A percentile compares a stretch with the other conserved stretches of the same genome.
Evolutionary conservation across 257 asterid genomes (phyloP).

Genomic region (Jacaranda mimosifolia): DNA sequence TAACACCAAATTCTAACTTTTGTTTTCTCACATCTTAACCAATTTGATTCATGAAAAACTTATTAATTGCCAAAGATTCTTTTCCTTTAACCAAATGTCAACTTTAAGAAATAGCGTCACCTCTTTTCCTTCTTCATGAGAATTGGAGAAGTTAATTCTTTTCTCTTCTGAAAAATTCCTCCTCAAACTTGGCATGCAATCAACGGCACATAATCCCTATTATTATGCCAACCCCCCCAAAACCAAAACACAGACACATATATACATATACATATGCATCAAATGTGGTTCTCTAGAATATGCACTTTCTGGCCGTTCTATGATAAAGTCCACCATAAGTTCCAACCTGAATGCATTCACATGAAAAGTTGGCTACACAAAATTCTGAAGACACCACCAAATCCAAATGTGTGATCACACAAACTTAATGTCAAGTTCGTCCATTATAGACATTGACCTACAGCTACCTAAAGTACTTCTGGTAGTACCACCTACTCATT

Average conservation of each 20-base stretch:
- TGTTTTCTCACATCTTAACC: background rate
- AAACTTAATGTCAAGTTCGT: background rate
- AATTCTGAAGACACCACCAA: background rate
- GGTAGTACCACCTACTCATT: background rate
- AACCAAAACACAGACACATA: background rate
- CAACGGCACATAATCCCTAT: background rate
- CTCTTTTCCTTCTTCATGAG: background rate
- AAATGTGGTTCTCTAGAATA: background rate
- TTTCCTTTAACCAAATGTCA: slow-evolving; percentile 3
- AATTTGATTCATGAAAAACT: background rate
- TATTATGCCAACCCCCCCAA: too few species aligned
- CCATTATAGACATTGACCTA: background rate
- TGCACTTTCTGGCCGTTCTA: background rate
- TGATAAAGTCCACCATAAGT: background rate
- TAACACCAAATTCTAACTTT: background rate
- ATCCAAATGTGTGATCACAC: background rate
- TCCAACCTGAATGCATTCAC: background rate
- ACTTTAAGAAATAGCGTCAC: background rate
- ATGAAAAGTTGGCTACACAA: background rate
- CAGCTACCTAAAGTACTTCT: background rate
- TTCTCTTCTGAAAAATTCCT: background rate
- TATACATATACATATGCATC: background rate
- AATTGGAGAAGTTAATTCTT: background rate
- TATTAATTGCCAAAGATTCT: background rate
- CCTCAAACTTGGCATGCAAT: background rate